phyloP scores from a whole-genome alignment of 176 grass and related monocot species.

The Bonia amplexicaulis region DNA sequence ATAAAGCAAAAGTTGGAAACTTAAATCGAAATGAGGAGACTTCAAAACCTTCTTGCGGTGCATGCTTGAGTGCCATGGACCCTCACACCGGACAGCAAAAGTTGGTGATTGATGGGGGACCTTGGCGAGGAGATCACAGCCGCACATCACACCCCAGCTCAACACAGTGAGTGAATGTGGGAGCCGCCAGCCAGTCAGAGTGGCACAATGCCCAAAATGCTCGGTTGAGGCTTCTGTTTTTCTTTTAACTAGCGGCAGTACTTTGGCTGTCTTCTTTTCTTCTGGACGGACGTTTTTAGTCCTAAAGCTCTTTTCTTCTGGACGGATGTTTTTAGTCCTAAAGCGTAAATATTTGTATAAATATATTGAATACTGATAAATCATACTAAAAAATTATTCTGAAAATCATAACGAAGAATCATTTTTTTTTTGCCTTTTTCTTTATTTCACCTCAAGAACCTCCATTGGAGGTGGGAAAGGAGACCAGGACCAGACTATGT shows the following conservation, averaged over 20 bases:
- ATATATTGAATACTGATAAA: too few relatives aligned
- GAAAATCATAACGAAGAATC: too few relatives aligned
- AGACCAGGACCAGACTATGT: background rate
- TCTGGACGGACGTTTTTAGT: too few relatives aligned
- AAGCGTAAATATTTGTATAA: too few relatives aligned
- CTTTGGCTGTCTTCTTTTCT: too few relatives aligned
- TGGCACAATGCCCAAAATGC: slow-evolving; percentile 32
- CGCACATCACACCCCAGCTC: background rate
- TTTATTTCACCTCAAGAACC: background rate
- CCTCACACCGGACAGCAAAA: background rate
- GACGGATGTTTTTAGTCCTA: too few relatives aligned
- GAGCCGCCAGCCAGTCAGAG: background rate
- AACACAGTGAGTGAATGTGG: background rate
- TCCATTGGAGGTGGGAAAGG: background rate
- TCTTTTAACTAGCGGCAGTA: background rate
- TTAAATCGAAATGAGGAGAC: too few relatives aligned
- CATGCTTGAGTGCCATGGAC: too few relatives aligned
- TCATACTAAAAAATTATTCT: too few relatives aligned
- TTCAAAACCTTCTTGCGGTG: too few relatives aligned
- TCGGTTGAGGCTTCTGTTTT: background rate
- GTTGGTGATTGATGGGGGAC: background rate
- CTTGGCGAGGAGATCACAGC: background rate
- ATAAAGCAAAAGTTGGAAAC: too few relatives aligned
- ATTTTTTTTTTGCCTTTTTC: background rate
- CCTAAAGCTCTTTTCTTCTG: too few relatives aligned